Evolutionary conservation across 768 basidiomycete genomes (phyloP), one percentile per base, ranked within the genome.

Genomic region (Dioszegia hungarica): DNA sequence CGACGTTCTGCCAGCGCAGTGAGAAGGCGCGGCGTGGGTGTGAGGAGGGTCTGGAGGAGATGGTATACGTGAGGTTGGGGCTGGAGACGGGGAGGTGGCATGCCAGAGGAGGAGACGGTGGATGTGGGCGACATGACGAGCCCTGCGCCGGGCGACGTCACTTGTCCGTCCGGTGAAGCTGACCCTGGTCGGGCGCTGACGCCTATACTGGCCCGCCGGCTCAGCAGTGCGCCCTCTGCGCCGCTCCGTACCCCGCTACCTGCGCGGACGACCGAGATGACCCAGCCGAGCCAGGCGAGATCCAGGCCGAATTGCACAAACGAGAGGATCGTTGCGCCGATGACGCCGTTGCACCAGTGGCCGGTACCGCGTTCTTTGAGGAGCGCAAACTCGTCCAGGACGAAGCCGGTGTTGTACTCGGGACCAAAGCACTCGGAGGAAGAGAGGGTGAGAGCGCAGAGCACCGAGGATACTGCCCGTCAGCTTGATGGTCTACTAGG

Each of bases 371-470:
- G 20, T 27, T 51, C 49, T 38, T 51, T 51, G 8, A 51, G 24
- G 6, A 17, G n/a, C 11, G 49, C 49, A 22, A 51, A 51, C 27
- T 51, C 49, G 49, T 51, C 49, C 19, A 51, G 49, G 17, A 38
- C 49, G 38, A 38, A 38, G 22, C 15, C 36, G 20, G 49, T 29
- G 29, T 31, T 46, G 45, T 46, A 22, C 5, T 12, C 45, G 6
- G 45, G 29, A 19, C 49, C 49, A 25, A 38, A 51, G 19, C 49
- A 51, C 39, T 37, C 24, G 8, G 49, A 4, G 5, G 49, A 51
- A 36, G 49, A 51, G 22, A 51, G 49, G 9, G 49, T 51, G 36
- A 51, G 36, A 22, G 49, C 34, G 49, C 49, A 51, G 20, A 51
- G 37, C 36, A 51, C 28, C 3, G 36, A 38, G 10, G 49, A 28